Evolutionary conservation across 2,329 filamentous ascomycete species (phyloP).

Genomic region (Emergomyces pasteurianus): DNA sequence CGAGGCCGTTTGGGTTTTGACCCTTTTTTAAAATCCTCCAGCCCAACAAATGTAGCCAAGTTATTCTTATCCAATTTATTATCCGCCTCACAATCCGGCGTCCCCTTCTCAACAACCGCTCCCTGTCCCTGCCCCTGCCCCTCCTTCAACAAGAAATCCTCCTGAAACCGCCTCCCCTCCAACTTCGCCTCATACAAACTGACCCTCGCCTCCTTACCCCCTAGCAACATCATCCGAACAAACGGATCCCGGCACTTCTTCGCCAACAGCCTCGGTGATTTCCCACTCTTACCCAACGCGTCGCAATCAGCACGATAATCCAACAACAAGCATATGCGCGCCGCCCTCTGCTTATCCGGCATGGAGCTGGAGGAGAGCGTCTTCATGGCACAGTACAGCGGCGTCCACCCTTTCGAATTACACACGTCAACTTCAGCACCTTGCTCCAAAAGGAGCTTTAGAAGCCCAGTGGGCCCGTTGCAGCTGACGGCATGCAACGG

Average conservation of each 20-base stretch:
- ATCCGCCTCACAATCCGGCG: not conserved
- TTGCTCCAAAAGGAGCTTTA: not conserved
- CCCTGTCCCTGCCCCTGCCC: not conserved
- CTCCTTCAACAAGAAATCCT: not conserved
- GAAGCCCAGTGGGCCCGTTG: not conserved
- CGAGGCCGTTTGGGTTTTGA: not conserved
- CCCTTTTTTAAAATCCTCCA: not conserved
- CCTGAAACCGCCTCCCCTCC: not conserved
- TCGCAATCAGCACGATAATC: not conserved
- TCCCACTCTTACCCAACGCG: not conserved
- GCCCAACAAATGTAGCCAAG: too few relatives aligned
- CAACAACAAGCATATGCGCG: not conserved
- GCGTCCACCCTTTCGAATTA: not conserved
- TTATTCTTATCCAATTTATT: not conserved
- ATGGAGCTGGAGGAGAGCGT: not conserved
- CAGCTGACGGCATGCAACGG: not conserved
- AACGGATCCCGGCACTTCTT: not conserved
- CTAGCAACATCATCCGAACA: not conserved
- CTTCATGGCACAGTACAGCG: not conserved
- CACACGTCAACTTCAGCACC: not conserved
- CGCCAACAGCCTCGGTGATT: not conserved
- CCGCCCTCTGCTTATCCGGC: not conserved
- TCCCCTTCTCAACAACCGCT: not conserved
- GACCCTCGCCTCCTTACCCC: not conserved
- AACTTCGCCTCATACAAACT: not conserved